Percentiles rank a stretch among this genome's conserved stretches.
Evolutionary conservation across 2,329 filamentous ascomycete genomes (phyloP).

Genomic region (Penicillium corylophilum): DNA sequence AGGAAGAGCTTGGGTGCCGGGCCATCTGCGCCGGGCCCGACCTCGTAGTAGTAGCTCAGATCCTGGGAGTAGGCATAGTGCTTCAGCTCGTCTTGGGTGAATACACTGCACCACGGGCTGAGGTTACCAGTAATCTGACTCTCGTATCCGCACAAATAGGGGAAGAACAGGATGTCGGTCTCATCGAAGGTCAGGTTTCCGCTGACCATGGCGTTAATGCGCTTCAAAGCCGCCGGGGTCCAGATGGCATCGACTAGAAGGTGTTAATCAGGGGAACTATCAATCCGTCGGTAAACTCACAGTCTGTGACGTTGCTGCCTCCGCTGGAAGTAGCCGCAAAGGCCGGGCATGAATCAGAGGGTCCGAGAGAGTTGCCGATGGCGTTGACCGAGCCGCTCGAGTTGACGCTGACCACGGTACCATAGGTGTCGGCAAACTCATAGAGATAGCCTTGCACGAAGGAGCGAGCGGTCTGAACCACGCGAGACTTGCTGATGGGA

Average conservation of each 20-base stretch:
- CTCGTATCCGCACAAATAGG: constrained; percentile 71
- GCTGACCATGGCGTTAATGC: constrained; percentile 55
- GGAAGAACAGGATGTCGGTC: constrained; percentile 58
- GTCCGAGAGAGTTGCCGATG: constrained; percentile 62
- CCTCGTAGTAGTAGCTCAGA: constrained; percentile 66
- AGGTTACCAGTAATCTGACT: constrained; percentile 63
- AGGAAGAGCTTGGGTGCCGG: constrained; percentile 59
- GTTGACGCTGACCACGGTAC: constrained; percentile 60
- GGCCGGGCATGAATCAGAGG: constrained; percentile 62
- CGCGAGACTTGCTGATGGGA: constrained; percentile 33
- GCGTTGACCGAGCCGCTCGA: constrained; percentile 51
- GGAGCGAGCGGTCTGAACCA: constrained; percentile 61
- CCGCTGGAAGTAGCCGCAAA: constrained; percentile 53
- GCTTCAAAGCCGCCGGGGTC: constrained; percentile 28
- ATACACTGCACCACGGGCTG: constrained; percentile 63
- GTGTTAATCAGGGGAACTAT: no score
- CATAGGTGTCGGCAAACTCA: constrained; percentile 55
- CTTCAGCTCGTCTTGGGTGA: constrained; percentile 61
- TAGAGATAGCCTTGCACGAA: constrained; percentile 62
- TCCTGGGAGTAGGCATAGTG: constrained; percentile 68
- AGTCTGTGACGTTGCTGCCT: constrained; percentile 23
- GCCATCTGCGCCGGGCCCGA: constrained; percentile 53
- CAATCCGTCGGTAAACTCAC: constrained; percentile 6
- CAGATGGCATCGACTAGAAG: constrained; percentile 16
- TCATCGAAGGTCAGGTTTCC: constrained; percentile 56